Evolutionary conservation across 805 yeast species (phyloP).

Genomic region (Jamesozyma spencerorum): DNA sequence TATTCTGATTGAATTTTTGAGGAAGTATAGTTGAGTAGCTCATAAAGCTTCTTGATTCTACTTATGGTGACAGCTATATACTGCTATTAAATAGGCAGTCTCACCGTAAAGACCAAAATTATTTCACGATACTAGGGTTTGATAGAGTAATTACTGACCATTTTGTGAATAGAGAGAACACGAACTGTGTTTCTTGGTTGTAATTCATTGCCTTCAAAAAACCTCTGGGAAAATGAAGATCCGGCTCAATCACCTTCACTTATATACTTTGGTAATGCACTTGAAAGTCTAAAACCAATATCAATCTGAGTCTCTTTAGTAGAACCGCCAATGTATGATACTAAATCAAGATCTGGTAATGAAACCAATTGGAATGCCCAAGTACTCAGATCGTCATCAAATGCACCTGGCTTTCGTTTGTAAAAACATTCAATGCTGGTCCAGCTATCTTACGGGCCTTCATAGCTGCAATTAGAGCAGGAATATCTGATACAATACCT

Average conservation of each 20-base stretch:
- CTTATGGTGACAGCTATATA: conserved; percentile 71
- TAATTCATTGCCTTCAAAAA: conserved; percentile 69
- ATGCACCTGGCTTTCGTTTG: conserved; percentile 85
- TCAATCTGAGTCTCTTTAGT: conserved; percentile 98
- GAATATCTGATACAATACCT: conserved; percentile 94
- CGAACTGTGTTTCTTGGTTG: conserved; percentile 81
- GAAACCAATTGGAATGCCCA: conserved; percentile 77
- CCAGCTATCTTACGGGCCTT: conserved; percentile 91
- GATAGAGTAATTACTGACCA: conserved; percentile 92
- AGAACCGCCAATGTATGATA: conserved; percentile 98
- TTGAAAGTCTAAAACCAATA: conserved; percentile 87
- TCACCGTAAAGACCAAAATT: conserved; percentile 89
- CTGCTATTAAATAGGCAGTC: conserved; percentile 95
- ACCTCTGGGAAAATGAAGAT: conserved; percentile 98
- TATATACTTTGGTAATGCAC: conserved; percentile 76
- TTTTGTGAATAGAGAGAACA: conserved; percentile 88
- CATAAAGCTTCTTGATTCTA: conserved; percentile 75
- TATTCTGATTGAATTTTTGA: conserved; percentile 84
- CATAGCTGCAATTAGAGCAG: conserved; percentile 82
- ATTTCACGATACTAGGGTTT: conserved; percentile 92
- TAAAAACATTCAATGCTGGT: conserved; percentile 92
- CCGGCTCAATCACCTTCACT: conserved; percentile 92
- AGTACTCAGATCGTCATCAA: conserved; percentile 58
- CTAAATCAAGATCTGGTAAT: conserved; percentile 77
- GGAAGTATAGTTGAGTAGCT: conserved; percentile 76